Base-by-base conservation (phyloP, 1,284 basidiomycete species). In the Pyrrhoderma noxium region DNA sequence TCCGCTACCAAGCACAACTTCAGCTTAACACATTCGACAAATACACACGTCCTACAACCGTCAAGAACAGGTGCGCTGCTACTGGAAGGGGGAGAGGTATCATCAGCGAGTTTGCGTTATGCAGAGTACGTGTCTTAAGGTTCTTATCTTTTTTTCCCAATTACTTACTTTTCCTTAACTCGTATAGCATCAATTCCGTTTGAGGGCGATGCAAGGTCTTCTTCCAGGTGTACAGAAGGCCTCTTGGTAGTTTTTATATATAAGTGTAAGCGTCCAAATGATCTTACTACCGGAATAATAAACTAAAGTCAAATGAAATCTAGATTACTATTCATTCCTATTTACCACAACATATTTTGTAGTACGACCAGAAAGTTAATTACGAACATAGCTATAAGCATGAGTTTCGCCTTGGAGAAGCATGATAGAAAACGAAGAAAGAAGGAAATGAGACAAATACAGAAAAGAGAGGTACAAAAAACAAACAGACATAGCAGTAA, bases 1-100 rank as follows among this genome's bases (percentile, higher is more conserved):
- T 96, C 49, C 87, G 95, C 54, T 92, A 95, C 68, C 90, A 94
- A 63, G 94, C 95, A n/a, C 94, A 97, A 67, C 74, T 97, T 53
- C 90, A 95, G 63, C 77, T 98, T 51, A 95, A 94, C 68, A 80
- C 83, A 18, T 91, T 96, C 62, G 85, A 80, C 54, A 79, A 80
- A 45, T 89, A 90, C 66, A 85, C 89, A 8, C 80, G 89, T 35
- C 88, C 89, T 18, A 82, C 81, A 7, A 85, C 81, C 2, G 89
- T 97, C 21, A 92, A 90, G 68, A 93, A 94, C 66, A 74, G 93
- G 16, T 98, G 94, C 62, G 70, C 73, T 31, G 89, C 85, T 67
- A 85, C 89, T 4, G 93, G 93, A 0, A 75, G 83, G 54, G 93
- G 91, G 1, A 73, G 91, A 54, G 94, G 91, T 50, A 74, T 97